phyloP scores from a whole-genome alignment of 2,329 filamentous ascomycete genomes.

The Chrysoporthe puriensis region DNA sequence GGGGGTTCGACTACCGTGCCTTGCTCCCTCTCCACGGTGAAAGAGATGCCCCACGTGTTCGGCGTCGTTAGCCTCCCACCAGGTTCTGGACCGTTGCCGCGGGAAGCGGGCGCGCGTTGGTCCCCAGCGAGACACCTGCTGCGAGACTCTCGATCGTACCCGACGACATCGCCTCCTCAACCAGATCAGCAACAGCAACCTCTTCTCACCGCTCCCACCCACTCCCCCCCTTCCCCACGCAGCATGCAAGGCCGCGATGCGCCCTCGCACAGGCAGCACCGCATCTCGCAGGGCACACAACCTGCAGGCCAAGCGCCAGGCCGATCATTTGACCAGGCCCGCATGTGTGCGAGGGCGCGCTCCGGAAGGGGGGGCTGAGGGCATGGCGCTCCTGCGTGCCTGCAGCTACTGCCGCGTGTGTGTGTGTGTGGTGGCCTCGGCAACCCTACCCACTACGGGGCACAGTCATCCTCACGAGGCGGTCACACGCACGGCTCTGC shows the following conservation, averaged over 20 bases:
- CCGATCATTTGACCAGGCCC: conserved; percentile 4
- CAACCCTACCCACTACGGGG: neutral
- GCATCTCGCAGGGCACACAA: neutral
- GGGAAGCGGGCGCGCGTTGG: too few species aligned
- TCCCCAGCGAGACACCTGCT: neutral
- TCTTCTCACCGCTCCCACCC: neutral
- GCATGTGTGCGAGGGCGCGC: neutral
- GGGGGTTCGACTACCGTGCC: too few species aligned
- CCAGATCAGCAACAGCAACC: neutral
- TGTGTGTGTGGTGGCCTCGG: neutral
- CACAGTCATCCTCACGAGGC: neutral
- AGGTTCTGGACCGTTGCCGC: neutral
- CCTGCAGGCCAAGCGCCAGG: neutral
- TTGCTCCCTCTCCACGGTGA: neutral
- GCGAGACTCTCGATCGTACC: neutral
- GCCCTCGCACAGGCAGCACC: neutral
- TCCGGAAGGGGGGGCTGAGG: conserved; percentile 7
- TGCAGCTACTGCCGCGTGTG: conserved; percentile 9
- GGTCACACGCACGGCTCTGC: neutral
- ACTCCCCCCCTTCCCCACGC: neutral
- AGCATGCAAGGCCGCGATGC: neutral
- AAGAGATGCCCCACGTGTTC: neutral
- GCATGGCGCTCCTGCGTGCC: conserved; percentile 9
- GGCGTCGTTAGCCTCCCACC: neutral
- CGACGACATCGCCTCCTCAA: neutral